Evolutionary conservation across 2,329 filamentous ascomycete genomes (phyloP).

Genomic region (Ophiostoma sp.): DNA sequence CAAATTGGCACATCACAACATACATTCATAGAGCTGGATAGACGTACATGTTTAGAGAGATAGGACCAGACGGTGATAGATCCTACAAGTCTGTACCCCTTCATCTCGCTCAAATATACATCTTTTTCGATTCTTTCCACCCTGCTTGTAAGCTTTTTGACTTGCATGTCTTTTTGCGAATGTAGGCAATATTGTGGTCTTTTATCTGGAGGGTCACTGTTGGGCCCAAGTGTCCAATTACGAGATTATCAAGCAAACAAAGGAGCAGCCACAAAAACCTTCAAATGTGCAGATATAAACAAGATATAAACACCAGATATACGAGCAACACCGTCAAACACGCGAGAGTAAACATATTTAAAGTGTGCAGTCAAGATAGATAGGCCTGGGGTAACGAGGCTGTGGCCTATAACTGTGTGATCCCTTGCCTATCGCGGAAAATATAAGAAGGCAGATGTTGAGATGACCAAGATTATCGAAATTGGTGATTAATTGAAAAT

Average conservation of each 20-base stretch:
- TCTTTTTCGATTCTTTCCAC: background rate
- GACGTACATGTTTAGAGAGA: background rate
- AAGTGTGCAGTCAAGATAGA: background rate
- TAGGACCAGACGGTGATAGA: background rate
- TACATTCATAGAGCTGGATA: background rate
- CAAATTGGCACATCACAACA: background rate
- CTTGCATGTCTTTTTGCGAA: too few relatives aligned
- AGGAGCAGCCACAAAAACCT: background rate
- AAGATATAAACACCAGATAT: background rate
- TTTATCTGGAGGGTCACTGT: too few relatives aligned
- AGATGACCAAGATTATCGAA: background rate
- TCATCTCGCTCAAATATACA: background rate
- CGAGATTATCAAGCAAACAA: background rate
- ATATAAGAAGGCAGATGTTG: too few relatives aligned
- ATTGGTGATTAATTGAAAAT: background rate
- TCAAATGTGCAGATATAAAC: background rate
- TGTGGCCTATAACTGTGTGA: background rate
- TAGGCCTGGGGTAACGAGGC: background rate
- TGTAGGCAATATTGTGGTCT: too few relatives aligned
- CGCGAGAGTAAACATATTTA: background rate
- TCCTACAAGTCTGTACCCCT: background rate
- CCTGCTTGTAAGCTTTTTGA: background rate
- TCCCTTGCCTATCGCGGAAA: background rate
- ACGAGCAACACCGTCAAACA: background rate
- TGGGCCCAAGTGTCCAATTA: background rate